Conservation (phyloP, 2,329 filamentous ascomycete genomes). For the Verticillium isaacii region DNA sequence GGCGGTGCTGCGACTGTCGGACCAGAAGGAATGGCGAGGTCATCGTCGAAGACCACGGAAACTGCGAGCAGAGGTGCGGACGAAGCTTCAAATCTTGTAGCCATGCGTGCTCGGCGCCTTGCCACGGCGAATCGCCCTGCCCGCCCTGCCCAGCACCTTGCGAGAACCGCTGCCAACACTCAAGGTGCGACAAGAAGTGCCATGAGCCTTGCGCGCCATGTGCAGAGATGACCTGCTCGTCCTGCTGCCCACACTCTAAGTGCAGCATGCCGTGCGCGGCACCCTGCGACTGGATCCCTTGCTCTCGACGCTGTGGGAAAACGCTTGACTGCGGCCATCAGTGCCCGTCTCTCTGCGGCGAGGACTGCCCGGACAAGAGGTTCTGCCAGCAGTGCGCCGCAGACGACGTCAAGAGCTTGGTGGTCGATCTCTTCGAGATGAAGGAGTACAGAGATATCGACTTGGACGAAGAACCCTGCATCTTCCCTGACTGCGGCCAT, state of each 20-base stretch:
- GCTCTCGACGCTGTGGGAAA: conserved; percentile 52
- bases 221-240: conserved; percentile 47
- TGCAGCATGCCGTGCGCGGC: conserved; percentile 58
- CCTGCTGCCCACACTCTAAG: conserved; percentile 46
- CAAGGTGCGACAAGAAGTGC: conserved; percentile 50
- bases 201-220: conserved; percentile 59
- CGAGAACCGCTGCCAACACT: conserved; percentile 52
- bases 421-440: conserved; percentile 54
- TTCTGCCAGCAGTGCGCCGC: conserved; percentile 55
- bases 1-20: too few species aligned
- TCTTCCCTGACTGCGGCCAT: conserved; percentile 61
- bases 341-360: conserved; percentile 63
- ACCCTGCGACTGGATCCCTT: conserved; percentile 64
- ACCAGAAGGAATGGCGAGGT: too few species aligned
- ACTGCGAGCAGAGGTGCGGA: neutral
- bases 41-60: too few species aligned
- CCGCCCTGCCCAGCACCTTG: conserved; percentile 30
- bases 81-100: conserved; percentile 37
- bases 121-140: too few species aligned
- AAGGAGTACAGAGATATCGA: conserved; percentile 52
- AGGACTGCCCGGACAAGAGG: conserved; percentile 45
- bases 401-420: conserved; percentile 32
- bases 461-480: conserved; percentile 53
- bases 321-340: conserved; percentile 54
- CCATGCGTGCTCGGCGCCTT: conserved; percentile 16